A percentile compares a stretch with the other conserved stretches of the same genome.
phyloP scores from a whole-genome alignment of 2,329 filamentous ascomycete genomes.

The Penicillium sp. region DNA sequence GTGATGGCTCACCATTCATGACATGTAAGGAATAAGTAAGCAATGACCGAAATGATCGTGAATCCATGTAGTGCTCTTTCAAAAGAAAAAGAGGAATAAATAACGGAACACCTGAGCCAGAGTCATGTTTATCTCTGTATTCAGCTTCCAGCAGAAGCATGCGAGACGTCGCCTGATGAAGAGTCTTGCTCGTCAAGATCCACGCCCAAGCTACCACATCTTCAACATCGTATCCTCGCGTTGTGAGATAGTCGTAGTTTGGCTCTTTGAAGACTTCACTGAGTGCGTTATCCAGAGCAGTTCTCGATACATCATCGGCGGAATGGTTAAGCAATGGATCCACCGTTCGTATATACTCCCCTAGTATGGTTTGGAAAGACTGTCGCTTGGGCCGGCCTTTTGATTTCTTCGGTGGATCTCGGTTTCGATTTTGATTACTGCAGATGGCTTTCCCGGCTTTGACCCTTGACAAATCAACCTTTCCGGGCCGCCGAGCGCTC shows the following conservation, averaged over 20 bases:
- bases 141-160: constrained; percentile 31
- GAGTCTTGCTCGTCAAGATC: constrained; percentile 38
- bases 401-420: background rate
- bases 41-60: constrained; percentile 40
- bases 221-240: constrained; percentile 30
- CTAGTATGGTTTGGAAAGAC: constrained; percentile 34
- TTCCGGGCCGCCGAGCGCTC: background rate
- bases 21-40: constrained; percentile 37
- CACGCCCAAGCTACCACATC: constrained; percentile 46
- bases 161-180: constrained; percentile 35
- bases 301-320: background rate
- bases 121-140: constrained; percentile 5
- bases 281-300: constrained; percentile 25
- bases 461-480: constrained; percentile 9
- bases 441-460: constrained; percentile 2
- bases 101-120: constrained; percentile 31
- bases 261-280: constrained; percentile 30
- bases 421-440: background rate
- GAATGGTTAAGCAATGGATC: constrained; percentile 25
- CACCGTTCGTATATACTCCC: constrained; percentile 35
- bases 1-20: constrained; percentile 26
- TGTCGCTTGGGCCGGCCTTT: constrained; percentile 14
- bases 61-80: constrained; percentile 39
- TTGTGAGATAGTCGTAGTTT: constrained; percentile 26
- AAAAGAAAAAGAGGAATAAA: constrained; percentile 48